These are phyloP conservation scores for Prinsepia uniflora DNA, from an alignment of 306 rosid genomes.

Conservation along the genomic window DNA sequence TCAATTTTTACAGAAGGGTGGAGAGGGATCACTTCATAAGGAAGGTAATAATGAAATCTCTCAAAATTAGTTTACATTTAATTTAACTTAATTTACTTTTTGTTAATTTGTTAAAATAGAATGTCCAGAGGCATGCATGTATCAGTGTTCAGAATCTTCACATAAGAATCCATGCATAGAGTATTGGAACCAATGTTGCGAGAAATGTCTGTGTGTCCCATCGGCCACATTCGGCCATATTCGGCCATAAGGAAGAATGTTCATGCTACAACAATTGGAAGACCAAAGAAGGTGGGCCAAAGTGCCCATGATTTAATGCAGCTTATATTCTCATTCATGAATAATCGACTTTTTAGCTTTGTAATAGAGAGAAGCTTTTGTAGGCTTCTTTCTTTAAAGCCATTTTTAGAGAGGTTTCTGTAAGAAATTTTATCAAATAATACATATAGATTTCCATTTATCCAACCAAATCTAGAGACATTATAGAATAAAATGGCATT, in stretches of 20 bases:
- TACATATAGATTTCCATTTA: too few species aligned
- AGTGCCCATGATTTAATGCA: conserved; percentile 24
- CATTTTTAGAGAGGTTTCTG: background rate
- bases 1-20: background rate
- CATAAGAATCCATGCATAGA: conserved; percentile 32
- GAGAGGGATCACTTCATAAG: background rate
- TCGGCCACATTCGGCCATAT: conserved; percentile 33
- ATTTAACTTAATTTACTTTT: background rate
- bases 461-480: too few species aligned
- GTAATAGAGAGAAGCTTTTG: too few species aligned
- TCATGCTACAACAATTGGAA: conserved; percentile 39
- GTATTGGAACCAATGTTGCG: conserved; percentile 34
- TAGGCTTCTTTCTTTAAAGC: too few species aligned
- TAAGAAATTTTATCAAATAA: too few species aligned
- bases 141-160: conserved; percentile 30
- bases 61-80: too few species aligned
- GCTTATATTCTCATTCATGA: too few species aligned
- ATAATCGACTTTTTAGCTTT: too few species aligned
- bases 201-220: conserved; percentile 35
- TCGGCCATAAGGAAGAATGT: conserved; percentile 35
- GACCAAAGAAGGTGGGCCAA: conserved; percentile 25
- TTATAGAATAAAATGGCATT: too few species aligned
- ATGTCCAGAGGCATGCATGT: conserved; percentile 23
- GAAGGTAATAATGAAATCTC: background rate
- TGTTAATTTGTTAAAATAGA: background rate